A percentile compares a stretch with the other conserved stretches of the same genome.
Evolutionary conservation across 2,329 filamentous ascomycete genomes (phyloP).

Genomic region (Chaetomium globosum): DNA sequence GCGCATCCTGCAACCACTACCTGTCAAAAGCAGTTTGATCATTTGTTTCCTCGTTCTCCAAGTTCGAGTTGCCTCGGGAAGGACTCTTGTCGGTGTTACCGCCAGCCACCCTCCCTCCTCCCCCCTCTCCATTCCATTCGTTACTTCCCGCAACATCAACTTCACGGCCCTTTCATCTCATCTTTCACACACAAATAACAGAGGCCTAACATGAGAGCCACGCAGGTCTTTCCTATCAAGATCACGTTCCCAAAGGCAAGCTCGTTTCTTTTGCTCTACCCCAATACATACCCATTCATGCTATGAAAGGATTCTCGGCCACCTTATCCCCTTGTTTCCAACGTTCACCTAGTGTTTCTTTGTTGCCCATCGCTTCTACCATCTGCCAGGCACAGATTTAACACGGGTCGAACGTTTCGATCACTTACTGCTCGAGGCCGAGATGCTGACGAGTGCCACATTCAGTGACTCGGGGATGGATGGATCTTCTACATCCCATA

Average conservation of each 20-base stretch:
- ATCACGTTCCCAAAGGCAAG: constrained; percentile 16
- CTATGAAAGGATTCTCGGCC: background rate
- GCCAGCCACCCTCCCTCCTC: no score
- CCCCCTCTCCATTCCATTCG: background rate
- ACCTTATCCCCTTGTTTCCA: no score
- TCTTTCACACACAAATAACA: background rate
- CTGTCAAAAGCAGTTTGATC: no score
- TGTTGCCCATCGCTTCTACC: background rate
- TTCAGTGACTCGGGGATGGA: constrained; percentile 23
- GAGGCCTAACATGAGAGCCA: constrained; percentile 10
- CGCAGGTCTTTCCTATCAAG: constrained; percentile 14
- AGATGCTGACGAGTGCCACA: constrained; percentile 7
- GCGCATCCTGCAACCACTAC: background rate
- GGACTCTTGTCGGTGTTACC: background rate
- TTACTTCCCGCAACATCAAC: background rate
- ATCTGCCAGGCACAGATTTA: background rate
- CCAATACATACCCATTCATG: background rate
- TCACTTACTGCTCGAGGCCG: background rate
- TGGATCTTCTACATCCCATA: constrained; percentile 16
- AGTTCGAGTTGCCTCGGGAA: no score
- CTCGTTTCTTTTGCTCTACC: background rate
- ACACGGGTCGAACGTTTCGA: background rate
- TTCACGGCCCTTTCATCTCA: background rate
- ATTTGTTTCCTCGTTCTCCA: no score
- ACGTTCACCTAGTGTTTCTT: background rate